Evolutionary conservation across 345 rosid species (phyloP), one percentile per base, ranked within the genome.

Genomic region (Theobroma cacao): DNA sequence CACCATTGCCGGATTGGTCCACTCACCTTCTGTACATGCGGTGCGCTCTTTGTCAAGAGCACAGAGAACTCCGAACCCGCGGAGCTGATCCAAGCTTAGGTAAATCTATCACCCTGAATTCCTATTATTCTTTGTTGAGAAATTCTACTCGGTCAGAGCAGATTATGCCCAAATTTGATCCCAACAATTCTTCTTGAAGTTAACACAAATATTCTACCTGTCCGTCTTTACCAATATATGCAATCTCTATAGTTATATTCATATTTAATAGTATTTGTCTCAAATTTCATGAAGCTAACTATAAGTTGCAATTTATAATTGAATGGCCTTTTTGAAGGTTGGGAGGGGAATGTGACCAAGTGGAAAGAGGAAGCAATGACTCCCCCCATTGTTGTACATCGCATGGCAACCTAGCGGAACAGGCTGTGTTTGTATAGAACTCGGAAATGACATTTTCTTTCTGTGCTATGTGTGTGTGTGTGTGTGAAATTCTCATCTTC

Each of bases 261-360:
- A 1, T 38, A 4, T 7, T 38, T 38, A 38, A 38, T 38, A 38
- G 4, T n/a, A 55, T 45, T 55, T 9, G 33, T 62, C 41, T 45
- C 47, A 47, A 47, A 47, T 12, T 47, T 50, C 10, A 22, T 36
- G 22, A 24, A 3, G 3, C 9, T 67, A n/a, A 67, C 24, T 24
- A 24, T 33, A 22, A 40, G 26, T 26, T 53, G 7, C 9, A 17
- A 20, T n/a, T 55, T 12, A 26, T 26, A n/a, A n/a, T n/a, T n/a
- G n/a, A n/a, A n/a, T n/a, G n/a, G n/a, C n/a, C n/a, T n/a, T n/a
- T 81, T 78, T 75, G 56, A 82, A 90, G 92, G 91, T 65, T 92
- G 94, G 94, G 77, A 78, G 72, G 87, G 77, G 11, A 88, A 90
- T 76, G 77, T 80, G 17, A 88, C 82, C 75, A 89, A 83, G 83